Evolutionary conservation across 768 basidiomycete species (phyloP), one percentile per base, ranked within the genome.

Genomic region (Mycena rebaudengoi): DNA sequence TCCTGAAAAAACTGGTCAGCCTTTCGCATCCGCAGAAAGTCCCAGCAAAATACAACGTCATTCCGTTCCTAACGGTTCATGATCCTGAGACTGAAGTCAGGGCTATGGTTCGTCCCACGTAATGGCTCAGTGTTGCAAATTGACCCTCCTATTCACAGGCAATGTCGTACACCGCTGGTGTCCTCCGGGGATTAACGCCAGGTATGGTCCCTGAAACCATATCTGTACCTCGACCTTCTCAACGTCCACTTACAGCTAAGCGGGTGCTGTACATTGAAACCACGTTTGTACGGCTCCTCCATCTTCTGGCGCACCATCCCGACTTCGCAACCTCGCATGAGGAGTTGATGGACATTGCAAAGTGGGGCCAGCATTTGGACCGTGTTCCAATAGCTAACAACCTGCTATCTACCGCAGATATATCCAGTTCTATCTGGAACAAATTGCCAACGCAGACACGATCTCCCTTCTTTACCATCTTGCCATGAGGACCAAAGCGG

Each of bases 261-360:
- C 83, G 85, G 43, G 78, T 94, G 16, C 83, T 88, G n/a, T 77
- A 86, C 51, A 84, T 96, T 57, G 97, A 98, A 74, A 78, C 91
- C 57, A 86, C 91, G 2, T 92, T 99, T 69, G 86, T 96, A 41
- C 90, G 97, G 13, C 78, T 99, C 5, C 82, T 99, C 11, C 92
- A 96, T 71, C 76, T 96, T 0, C 82, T 99, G 5, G 94, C 96
- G 0, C 96, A 98, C 72, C 98, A 99, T 73, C 97, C 97, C 5
- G 98, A 99, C 76, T 96, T 95, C 70, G 84, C 82, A 20, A 83
- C 81, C 43, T 82, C 83, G 3, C 83, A 86, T 35, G 91, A 92
- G 32, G 89, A 89, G 40, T 74, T 96, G 35, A 80, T 86, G 32
- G 90, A 92, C 69, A 90, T 95, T 69, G 88, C 91, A 23, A 94